Evolutionary conservation across 1,284 basidiomycete species (phyloP), one percentile per base, ranked within the genome.

Genomic region (Trametes sp.): DNA sequence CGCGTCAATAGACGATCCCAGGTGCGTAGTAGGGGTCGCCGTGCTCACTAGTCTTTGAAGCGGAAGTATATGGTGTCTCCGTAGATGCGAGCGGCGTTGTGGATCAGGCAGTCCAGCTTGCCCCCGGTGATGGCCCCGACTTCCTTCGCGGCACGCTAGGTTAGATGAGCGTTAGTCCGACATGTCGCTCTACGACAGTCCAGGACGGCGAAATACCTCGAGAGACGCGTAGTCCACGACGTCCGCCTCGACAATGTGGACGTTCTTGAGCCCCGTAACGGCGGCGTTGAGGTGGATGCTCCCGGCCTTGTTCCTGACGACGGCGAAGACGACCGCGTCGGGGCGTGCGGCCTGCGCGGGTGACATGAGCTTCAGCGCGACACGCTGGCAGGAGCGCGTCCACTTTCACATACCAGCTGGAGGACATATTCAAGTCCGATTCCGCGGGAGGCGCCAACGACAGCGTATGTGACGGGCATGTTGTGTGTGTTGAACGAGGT

Each of bases 71-170:
- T 8, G 16, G 23, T 21, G 2, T 8, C 16, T 1, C 7, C 9
- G 16, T 56, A 35, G 59, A 53, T 31, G 10, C 42, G 48, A 0
- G 61, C 65, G 1, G 61, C 65, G 28, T 50, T 61, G 28, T 66
- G 62, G 36, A 66, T 63, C 26, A 66, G 53, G 29, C 33, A 45
- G 29, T 66, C 65, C 0, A 62, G 50, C n/a, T 31, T 29, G 2
- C 58, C 51, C 2, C 59, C 65, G 41, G 54, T 65, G 44, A 53
- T 38, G 14, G 41, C 44, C 5, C 21, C 38, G 14, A 59, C 29
- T 7, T 53, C 19, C n/a, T 61, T 16, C 1, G 61, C 61, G 1
- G 65, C 59, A 10, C 35, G 33, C 61, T 66, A 42, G 5, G 11
- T 23, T 5, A 4, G 10, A 10, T 16, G 24, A 5, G 21, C 11